Conservation (phyloP, 106 monocot species). For the Dendrobium officinale region DNA sequence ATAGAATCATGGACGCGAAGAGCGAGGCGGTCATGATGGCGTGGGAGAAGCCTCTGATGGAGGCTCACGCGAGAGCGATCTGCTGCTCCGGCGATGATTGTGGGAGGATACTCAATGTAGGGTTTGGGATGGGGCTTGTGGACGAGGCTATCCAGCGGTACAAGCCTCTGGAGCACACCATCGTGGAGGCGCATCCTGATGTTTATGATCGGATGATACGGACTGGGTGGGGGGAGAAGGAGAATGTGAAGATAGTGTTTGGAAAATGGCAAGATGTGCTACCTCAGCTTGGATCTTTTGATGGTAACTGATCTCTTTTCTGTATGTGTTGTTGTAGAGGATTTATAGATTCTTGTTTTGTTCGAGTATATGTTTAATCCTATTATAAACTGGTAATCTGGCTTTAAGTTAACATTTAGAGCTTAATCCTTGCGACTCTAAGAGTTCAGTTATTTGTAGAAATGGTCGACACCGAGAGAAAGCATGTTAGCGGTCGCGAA, state of each 20-base stretch:
- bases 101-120: slow-evolving; percentile 59
- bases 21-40: slow-evolving; percentile 99
- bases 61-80: slow-evolving; percentile 84
- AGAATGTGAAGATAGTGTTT: slow-evolving; percentile 83
- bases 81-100: slow-evolving; percentile 37
- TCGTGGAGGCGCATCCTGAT: slow-evolving; percentile 92
- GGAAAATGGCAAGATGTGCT: slow-evolving; percentile 92
- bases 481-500: no score
- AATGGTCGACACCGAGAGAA: no score
- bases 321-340: background rate
- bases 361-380: background rate
- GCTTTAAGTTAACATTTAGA: background rate
- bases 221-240: slow-evolving; percentile 84
- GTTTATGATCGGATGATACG: slow-evolving; percentile 72
- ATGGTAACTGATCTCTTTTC: slow-evolving; percentile 45
- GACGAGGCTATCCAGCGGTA: slow-evolving; percentile 84
- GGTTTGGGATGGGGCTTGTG: slow-evolving; percentile 95
- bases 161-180: slow-evolving; percentile 62
- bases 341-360: background rate
- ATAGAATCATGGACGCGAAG: slow-evolving; percentile 65
- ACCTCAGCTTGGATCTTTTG: slow-evolving; percentile 72
- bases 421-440: no score
- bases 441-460: no score
- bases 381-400: background rate
- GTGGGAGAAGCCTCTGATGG: slow-evolving; percentile 96